Conservation (phyloP, 306 rosid genomes). For the Aeschynomene evenia region DNA sequence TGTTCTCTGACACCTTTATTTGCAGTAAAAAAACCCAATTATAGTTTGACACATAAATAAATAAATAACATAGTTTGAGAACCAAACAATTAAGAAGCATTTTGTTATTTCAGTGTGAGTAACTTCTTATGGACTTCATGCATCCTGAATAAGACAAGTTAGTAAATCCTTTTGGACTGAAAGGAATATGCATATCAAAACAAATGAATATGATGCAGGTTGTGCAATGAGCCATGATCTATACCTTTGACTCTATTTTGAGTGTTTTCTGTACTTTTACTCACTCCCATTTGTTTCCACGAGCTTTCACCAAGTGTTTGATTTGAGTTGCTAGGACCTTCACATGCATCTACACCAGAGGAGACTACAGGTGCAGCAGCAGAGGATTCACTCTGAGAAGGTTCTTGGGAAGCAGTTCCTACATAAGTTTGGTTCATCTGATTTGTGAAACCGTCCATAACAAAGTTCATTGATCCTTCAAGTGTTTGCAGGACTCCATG, state of each 20-base stretch:
- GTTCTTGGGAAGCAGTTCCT: constrained; percentile 68
- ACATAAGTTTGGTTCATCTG: constrained; percentile 47
- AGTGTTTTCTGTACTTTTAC: constrained; percentile 55
- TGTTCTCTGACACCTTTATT: constrained; percentile 82
- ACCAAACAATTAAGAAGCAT: constrained; percentile 5
- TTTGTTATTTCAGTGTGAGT: not conserved
- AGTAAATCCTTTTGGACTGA: not conserved
- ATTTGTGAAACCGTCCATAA: constrained; percentile 63
- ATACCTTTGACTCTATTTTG: constrained; percentile 77
- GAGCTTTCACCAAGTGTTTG: constrained; percentile 77
- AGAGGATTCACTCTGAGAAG: constrained; percentile 94
- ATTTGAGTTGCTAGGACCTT: constrained; percentile 80
- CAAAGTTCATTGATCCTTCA: constrained; percentile 56
- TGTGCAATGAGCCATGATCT: not conserved
- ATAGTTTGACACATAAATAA: not conserved
- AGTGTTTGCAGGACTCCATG: constrained; percentile 39
- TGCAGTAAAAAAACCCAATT: constrained; percentile 34
- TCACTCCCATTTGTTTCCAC: constrained; percentile 64
- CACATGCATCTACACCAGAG: constrained; percentile 82
- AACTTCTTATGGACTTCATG: not conserved
- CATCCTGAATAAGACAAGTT: not conserved
- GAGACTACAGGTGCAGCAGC: constrained; percentile 86
- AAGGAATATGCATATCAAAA: not conserved
- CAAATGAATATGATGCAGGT: constrained; percentile 21
- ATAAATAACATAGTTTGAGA: not conserved